These are phyloP conservation scores for Ceratocystis harringtonii DNA, from an alignment of 2,329 filamentous ascomycete species.

Conservation along the genomic window DNA sequence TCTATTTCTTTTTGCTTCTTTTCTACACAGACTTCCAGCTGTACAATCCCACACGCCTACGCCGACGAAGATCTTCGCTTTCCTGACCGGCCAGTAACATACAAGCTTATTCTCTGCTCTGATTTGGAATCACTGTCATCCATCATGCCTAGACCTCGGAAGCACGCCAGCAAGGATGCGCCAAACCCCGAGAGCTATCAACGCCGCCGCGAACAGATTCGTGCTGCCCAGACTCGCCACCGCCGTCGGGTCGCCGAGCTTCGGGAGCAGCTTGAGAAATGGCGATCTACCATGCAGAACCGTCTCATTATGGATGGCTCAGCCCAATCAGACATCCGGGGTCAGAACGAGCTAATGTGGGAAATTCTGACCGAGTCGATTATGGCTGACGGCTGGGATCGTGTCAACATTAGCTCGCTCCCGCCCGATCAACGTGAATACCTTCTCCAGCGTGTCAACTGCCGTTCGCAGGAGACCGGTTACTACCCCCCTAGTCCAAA, in stretches of 20 bases:
- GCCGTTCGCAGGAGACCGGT: constrained; percentile 16
- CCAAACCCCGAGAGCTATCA: not conserved
- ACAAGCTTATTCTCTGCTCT: not conserved
- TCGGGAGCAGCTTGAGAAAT: constrained; percentile 38
- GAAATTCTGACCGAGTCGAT: constrained; percentile 23
- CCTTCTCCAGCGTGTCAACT: constrained; percentile 10
- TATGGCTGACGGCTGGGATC: constrained; percentile 17
- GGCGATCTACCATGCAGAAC: constrained; percentile 33
- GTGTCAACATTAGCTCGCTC: constrained; percentile 10
- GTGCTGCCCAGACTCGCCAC: constrained; percentile 39
- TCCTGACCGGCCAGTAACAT: not conserved
- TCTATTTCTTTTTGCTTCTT: no score
- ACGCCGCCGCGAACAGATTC: constrained; percentile 36
- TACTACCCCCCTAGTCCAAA: constrained; percentile 17
- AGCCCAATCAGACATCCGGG: constrained; percentile 26
- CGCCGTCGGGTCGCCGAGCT: constrained; percentile 42
- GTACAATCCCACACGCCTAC: not conserved
- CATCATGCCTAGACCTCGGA: constrained; percentile 1
- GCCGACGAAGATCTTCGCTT: not conserved
- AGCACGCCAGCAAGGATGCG: constrained; percentile 23
- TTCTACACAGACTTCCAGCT: not conserved
- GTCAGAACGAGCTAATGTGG: constrained; percentile 32
- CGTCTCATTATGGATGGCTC: constrained; percentile 30
- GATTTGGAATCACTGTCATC: not conserved
- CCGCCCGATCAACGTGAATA: constrained; percentile 11